Conservation (phyloP, 257 asterid species). For the Solanum paucissectum region DNA sequence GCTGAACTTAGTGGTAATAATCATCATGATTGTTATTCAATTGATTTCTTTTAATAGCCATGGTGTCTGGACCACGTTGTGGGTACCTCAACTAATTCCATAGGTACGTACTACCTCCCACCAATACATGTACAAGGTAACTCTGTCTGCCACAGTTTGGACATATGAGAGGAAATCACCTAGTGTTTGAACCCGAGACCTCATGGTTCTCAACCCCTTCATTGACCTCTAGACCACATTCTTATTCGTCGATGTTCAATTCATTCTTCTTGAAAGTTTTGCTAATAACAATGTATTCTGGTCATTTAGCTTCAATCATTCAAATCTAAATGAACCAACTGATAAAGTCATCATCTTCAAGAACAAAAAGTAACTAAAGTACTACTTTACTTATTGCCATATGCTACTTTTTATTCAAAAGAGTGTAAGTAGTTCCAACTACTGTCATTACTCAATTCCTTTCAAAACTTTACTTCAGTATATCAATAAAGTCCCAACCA, state of each 20-base stretch:
- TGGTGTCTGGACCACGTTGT: background rate
- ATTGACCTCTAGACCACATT: background rate
- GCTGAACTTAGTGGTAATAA: background rate
- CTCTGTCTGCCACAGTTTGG: background rate
- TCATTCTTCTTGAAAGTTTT: background rate
- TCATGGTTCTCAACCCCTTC: background rate
- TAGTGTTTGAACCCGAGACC: background rate
- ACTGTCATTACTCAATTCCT: background rate
- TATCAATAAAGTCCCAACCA: slow-evolving; percentile 1
- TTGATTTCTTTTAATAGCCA: background rate
- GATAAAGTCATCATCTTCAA: background rate
- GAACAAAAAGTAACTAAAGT: background rate
- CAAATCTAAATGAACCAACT: background rate
- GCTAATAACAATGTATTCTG: background rate
- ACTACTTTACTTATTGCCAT: slow-evolving; percentile 13
- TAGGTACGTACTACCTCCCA: background rate
- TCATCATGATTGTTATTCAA: background rate
- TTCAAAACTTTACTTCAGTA: background rate
- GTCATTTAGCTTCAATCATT: background rate
- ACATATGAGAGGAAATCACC: background rate
- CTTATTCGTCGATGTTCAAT: too few species aligned
- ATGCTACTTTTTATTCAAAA: background rate
- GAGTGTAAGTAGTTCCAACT: slow-evolving; percentile 1
- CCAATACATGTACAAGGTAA: background rate
- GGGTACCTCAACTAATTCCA: background rate